Conservation (phyloP, 225 moss, liverwort and hornwort genomes). For the Anthoceros angustus region DNA sequence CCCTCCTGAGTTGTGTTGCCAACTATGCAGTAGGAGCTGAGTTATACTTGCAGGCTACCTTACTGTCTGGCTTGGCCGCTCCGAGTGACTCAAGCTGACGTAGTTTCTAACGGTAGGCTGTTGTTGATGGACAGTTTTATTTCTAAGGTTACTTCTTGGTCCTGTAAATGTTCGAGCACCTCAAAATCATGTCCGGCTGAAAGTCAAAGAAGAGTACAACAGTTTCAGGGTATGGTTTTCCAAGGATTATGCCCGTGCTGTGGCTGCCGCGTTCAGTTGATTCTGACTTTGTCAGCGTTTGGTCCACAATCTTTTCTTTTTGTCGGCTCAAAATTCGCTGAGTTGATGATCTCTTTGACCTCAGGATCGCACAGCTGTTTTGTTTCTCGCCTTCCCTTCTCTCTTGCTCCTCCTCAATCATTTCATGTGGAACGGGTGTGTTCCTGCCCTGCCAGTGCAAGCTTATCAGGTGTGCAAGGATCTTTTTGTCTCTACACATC, state of each 20-base stretch:
- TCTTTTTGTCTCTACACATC: not conserved
- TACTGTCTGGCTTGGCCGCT: not conserved
- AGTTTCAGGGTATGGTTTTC: constrained; percentile 55
- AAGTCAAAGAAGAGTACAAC: constrained; percentile 98
- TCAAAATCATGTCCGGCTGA: constrained; percentile 65
- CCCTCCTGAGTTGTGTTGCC: no score
- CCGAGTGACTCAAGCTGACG: not conserved
- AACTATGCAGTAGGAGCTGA: no score
- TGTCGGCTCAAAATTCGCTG: not conserved
- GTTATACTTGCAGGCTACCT: not conserved
- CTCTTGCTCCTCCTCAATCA: constrained; percentile 60
- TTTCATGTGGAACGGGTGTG: constrained; percentile 86
- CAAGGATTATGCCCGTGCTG: constrained; percentile 2
- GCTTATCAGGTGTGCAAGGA: constrained; percentile 49
- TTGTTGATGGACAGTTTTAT: constrained; percentile 32
- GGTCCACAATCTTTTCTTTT: not conserved
- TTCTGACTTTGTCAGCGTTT: not conserved
- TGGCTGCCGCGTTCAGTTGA: not conserved
- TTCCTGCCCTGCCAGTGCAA: constrained; percentile 93
- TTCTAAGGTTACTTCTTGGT: constrained; percentile 71
- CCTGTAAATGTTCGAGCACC: constrained; percentile 91
- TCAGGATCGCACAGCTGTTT: constrained; percentile 91
- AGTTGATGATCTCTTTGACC: constrained; percentile 4
- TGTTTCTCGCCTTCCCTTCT: constrained; percentile 84
- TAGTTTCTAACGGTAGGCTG: not conserved